A percentile compares a stretch with the other conserved stretches of the same genome.
Conservation (phyloP, 768 basidiomycete species). For the Phaeotremella fagi region DNA sequence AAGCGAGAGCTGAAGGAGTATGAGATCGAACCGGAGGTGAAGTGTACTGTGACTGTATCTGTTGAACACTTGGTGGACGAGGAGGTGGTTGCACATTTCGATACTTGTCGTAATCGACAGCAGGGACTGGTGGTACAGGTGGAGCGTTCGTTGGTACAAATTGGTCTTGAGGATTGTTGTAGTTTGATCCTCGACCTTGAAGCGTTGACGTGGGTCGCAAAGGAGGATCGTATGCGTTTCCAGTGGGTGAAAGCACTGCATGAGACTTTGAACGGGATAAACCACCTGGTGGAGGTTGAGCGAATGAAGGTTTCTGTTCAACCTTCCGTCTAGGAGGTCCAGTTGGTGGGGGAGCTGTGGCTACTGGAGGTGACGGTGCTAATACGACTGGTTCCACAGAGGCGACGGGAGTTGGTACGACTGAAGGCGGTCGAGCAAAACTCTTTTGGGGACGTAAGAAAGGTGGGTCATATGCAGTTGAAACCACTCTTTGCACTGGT, state of each 20-base stretch:
- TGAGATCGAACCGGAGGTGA: neutral
- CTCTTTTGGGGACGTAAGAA: constrained; percentile 35
- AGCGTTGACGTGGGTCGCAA: neutral
- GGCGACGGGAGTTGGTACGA: neutral
- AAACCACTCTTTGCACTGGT: constrained; percentile 18
- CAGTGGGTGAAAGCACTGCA: neutral
- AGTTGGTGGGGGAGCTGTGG: constrained; percentile 9
- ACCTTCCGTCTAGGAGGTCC: neutral
- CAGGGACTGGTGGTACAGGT: neutral
- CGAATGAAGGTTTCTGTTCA: neutral
- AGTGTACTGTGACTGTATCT: neutral
- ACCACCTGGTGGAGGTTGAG: neutral
- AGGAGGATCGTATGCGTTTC: neutral
- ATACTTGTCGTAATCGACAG: neutral
- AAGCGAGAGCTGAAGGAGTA: constrained; percentile 3
- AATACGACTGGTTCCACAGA: neutral
- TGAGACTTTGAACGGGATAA: neutral
- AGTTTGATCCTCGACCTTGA: neutral
- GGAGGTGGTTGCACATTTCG: constrained; percentile 10
- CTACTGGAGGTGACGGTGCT: neutral
- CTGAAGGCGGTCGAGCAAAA: constrained; percentile 20
- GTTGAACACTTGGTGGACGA: constrained; percentile 7
- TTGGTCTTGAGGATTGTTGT: neutral
- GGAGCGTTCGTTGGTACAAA: neutral
- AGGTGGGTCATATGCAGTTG: constrained; percentile 42